phyloP scores from a whole-genome alignment of 371 early-diverging fungal species.

The Mucor saturninus region DNA sequence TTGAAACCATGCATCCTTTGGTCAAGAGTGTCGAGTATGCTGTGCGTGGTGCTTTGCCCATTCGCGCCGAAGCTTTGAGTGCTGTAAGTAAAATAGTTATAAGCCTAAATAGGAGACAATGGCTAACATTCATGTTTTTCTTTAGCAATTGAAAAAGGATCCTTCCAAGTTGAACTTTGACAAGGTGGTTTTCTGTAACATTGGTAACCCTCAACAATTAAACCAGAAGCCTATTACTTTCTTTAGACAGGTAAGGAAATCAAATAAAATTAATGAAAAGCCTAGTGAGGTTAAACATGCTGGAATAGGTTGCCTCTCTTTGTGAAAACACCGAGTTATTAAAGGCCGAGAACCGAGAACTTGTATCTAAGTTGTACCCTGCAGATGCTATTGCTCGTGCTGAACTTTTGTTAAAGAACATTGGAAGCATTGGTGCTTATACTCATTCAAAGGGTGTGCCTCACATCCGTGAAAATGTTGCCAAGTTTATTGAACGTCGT shows the following conservation, averaged over 20 bases:
- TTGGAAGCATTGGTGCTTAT: slow-evolving; percentile 90
- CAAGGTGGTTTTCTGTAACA: slow-evolving; percentile 83
- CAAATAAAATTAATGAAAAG: slow-evolving; percentile 7
- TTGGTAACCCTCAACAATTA: slow-evolving; percentile 98
- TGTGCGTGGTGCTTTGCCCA: slow-evolving; percentile 95
- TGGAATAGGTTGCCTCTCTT: slow-evolving; percentile 76
- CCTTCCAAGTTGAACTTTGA: slow-evolving; percentile 71
- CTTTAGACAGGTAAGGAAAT: slow-evolving; percentile 82
- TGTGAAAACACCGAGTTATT: slow-evolving; percentile 89
- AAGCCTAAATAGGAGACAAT: background rate
- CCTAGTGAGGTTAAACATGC: slow-evolving; percentile 5
- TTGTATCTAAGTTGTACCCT: slow-evolving; percentile 72
- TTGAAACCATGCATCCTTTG: slow-evolving; percentile 75
- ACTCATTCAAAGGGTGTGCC: slow-evolving; percentile 93
- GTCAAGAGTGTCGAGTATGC: slow-evolving; percentile 90
- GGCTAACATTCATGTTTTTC: background rate
- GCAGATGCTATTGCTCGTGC: slow-evolving; percentile 85
- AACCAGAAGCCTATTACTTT: slow-evolving; percentile 95
- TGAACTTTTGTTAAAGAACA: slow-evolving; percentile 59
- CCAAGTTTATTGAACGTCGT: slow-evolving; percentile 82
- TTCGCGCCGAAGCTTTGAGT: slow-evolving; percentile 88
- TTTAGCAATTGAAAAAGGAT: slow-evolving; percentile 30
- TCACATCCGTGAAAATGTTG: slow-evolving; percentile 83
- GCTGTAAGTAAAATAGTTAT: slow-evolving; percentile 50
- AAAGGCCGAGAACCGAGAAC: slow-evolving; percentile 51